Evolutionary conservation across 257 asterid genomes (phyloP).

Genomic region (Scutellaria baicalensis): DNA sequence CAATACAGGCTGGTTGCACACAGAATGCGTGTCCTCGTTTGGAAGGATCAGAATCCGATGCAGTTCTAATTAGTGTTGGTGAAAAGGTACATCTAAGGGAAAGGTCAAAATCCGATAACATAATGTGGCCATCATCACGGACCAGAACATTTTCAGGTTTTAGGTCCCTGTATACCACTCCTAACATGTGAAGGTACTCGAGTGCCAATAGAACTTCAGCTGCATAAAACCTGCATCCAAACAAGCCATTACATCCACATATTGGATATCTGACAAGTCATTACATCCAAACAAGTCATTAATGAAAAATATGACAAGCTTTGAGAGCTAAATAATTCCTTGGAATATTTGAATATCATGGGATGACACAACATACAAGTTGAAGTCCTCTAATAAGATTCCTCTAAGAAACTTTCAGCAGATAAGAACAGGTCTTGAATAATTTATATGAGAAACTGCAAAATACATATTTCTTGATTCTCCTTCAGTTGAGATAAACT

Average conservation of each 20-base stretch:
- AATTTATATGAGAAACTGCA: neutral
- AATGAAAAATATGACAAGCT: neutral
- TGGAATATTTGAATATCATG: neutral
- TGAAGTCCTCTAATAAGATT: too few species aligned
- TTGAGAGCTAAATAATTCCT: neutral
- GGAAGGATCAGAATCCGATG: conserved; percentile 30
- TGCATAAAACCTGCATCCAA: conserved; percentile 56
- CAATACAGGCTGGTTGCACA: conserved; percentile 59
- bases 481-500: neutral
- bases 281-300: neutral
- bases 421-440: neutral
- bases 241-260: neutral
- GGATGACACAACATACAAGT: neutral
- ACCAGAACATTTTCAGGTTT: conserved; percentile 80
- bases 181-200: conserved; percentile 84
- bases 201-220: conserved; percentile 81
- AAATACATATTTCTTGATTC: neutral
- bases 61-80: conserved; percentile 51
- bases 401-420: neutral
- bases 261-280: neutral
- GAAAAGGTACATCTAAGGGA: conserved; percentile 69
- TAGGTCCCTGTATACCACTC: conserved; percentile 70
- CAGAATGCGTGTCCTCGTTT: conserved; percentile 55
- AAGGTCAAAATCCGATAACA: conserved; percentile 76
- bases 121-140: conserved; percentile 82